Base-by-base conservation (phyloP, 192 early-diverging fungal genomes). In the Backusella tarrabulga region DNA sequence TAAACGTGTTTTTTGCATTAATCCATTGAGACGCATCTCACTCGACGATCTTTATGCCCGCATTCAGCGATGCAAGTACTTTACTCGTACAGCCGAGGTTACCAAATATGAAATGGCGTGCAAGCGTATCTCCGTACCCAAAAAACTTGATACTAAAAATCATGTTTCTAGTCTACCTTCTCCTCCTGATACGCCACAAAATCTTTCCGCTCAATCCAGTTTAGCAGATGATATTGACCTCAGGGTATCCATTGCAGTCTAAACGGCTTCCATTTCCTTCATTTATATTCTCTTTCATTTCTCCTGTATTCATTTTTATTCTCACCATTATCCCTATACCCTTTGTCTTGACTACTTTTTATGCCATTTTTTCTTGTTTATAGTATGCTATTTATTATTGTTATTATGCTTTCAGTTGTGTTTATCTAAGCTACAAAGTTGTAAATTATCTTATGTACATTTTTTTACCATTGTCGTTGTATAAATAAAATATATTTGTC, bases 1-100 rank as follows among this genome's bases (percentile, higher is more conserved):
- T 38, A 83, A 88, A 73, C 88, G 93, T 36, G 87, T 93, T 36
- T 90, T 96, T 19, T 90, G 92, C 68, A 75, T 91, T 46, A 89
- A 94, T 70, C 90, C 91, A 7, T 76, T 76, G 12, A 84, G 89
- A 6, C 88, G 93, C 19, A 90, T 88, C 19, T 50, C 72, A 2
- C 46, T 88, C 5, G 29, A 80, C 7, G 85, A 90, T 34, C 75
- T 90, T n/a, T 66, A 72, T 56, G 29, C 40, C 14, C 79, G 83
- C n/a, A 85, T 90, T 26, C 78, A 79, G 9, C 79, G 71, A 50
- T 90, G 88, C 70, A 67, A 38, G 19, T 77, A 76, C 2, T 90
- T 90, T 36, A 87, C 88, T 11, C 66, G 84, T 34, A 79, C 78
- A 6, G 46, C 78, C 5, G 73, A 79, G 60, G 78, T 79, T 4